Evolutionary conservation across 495 filamentous ascomycete species (phyloP).

Genomic region (Parathielavia hyrcaniae): DNA sequence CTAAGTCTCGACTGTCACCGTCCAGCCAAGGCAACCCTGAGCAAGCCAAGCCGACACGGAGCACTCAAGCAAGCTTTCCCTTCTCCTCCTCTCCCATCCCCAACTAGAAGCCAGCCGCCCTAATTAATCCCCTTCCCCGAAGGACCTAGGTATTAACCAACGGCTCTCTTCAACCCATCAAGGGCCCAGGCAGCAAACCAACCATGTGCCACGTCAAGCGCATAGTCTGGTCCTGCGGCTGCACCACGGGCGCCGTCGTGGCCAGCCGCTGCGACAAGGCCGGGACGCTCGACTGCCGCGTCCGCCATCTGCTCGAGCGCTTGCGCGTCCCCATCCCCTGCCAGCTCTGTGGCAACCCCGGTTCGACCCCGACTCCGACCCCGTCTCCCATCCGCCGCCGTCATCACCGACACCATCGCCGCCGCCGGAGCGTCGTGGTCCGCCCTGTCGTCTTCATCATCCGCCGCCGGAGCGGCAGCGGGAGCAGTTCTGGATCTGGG

Average conservation of each 20-base stretch:
- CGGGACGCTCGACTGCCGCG: not conserved
- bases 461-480: not conserved
- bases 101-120: not conserved
- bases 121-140: not conserved
- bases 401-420: not conserved
- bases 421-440: not conserved
- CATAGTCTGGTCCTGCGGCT: constrained; percentile 9
- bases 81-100: not conserved
- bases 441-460: not conserved
- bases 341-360: not conserved
- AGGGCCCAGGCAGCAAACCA: not conserved
- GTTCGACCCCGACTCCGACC: not conserved
- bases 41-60: too few relatives aligned
- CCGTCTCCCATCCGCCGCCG: too few relatives aligned
- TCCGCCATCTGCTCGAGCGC: constrained; percentile 9
- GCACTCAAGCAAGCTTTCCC: not conserved
- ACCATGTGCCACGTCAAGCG: constrained; percentile 11
- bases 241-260: not conserved
- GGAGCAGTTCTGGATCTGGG: not conserved
- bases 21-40: not conserved
- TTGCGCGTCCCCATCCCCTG: not conserved
- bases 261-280: not conserved
- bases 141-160: not conserved
- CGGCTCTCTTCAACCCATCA: not conserved
- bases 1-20: not conserved